Evolutionary conservation across 306 rosid genomes (phyloP), one percentile per base, ranked within the genome.

Genomic region (Gastrolobium bilobum): DNA sequence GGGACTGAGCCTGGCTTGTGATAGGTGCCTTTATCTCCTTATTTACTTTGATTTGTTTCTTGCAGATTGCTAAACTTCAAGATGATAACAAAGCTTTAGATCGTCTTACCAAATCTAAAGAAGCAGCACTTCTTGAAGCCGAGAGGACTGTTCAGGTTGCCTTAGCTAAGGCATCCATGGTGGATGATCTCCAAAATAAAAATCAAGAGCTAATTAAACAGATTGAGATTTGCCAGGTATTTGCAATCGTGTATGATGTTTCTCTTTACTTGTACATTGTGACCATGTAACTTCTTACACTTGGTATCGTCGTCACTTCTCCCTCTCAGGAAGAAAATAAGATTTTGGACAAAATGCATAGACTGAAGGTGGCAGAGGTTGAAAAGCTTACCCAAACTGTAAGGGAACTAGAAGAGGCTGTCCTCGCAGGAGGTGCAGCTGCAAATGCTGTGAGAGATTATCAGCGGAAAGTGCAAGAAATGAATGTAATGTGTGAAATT

Each of bases 351-450:
- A 96, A 81, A 91, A 91, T 96, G 99, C 98, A 93, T 80, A 88
- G 99, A 82, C 92, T 89, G 76, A 96, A 96, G 86, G 99, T 96
- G 68, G 99, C 99, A 33, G 99, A 96, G 85, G 99, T 96, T 89
- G 99, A 96, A 87, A 96, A 96, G 81, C 93, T 93, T 80, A 96
- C 98, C 3, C 99, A 96, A 82, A 96, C 99, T 77, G 99, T 96
- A 61, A 88, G 99, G 68, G 99, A 96, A 88, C 87, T 96, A 77
- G 99, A 96, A 87, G 99, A 96, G 93, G 98, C 99, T 73, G 98
- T 96, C 83, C 99, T 96, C 88, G 97, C 98, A 46, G 98, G 99
- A 29, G 99, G 99, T 57, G 98, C 99, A 31, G 99, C 99, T n/a
- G 99, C 99, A 29, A 96, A 96, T 88, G 99, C 96, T 76, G 99